A percentile compares a stretch with the other conserved stretches of the same genome.
Evolutionary conservation across 257 asterid species (phyloP).

Genomic region (Lycium ferocissimum): DNA sequence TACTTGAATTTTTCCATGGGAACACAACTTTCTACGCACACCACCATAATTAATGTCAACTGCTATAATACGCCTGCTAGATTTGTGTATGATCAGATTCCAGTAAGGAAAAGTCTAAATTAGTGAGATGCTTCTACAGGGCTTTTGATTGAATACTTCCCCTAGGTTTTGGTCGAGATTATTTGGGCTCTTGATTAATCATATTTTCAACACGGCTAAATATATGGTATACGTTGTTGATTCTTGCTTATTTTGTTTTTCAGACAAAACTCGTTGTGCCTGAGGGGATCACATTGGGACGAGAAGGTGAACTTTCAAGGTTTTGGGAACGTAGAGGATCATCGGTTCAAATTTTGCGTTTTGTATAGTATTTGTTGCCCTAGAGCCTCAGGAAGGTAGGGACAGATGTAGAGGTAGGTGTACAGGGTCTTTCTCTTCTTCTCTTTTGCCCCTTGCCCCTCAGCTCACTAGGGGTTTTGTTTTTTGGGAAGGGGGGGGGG

Average conservation of each 20-base stretch:
- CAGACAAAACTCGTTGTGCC: slow-evolving; percentile 53
- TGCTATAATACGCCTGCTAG: slow-evolving; percentile 2
- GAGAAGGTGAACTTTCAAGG: slow-evolving; percentile 35
- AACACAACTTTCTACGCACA: neutral
- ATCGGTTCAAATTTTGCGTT: slow-evolving; percentile 53
- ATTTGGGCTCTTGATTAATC: neutral
- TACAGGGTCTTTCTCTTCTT: slow-evolving; percentile 69
- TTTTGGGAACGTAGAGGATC: slow-evolving; percentile 33
- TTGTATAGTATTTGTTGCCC: slow-evolving; percentile 57
- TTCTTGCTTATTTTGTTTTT: slow-evolving; percentile 2
- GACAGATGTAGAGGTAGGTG: slow-evolving; percentile 65
- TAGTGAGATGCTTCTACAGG: neutral
- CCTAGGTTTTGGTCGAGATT: slow-evolving; percentile 10
- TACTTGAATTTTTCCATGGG: neutral
- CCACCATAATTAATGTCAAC: neutral
- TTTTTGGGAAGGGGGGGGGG: too few relatives aligned
- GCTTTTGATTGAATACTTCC: slow-evolving; percentile 2
- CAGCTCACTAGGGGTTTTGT: slow-evolving; percentile 33
- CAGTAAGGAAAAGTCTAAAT: neutral
- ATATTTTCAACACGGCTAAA: neutral
- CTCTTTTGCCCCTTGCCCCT: slow-evolving; percentile 33
- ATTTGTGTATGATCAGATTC: neutral
- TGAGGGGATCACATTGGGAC: slow-evolving; percentile 39
- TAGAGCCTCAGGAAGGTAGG: slow-evolving; percentile 55
- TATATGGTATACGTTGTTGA: slow-evolving; percentile 7